Conservation (phyloP, 192 early-diverging fungal species). For the Allomyces macrogynus region DNA sequence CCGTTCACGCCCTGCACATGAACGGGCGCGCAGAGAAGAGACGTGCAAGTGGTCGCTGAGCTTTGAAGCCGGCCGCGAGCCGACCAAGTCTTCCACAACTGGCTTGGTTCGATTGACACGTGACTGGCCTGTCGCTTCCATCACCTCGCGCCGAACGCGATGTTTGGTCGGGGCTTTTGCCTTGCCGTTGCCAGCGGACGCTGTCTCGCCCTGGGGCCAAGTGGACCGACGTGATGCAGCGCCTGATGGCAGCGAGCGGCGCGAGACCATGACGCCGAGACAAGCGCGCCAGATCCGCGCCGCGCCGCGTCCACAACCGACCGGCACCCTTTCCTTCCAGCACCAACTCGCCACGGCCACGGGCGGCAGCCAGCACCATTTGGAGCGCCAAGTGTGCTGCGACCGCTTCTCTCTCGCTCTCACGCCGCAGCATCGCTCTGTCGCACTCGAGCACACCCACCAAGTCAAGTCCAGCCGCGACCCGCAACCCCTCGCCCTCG, state of each 20-base stretch:
- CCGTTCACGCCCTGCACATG: constrained; percentile 2
- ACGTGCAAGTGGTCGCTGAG: constrained; percentile 2
- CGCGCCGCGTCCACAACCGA: not conserved
- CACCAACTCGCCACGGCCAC: no score
- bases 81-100: not conserved
- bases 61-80: not conserved
- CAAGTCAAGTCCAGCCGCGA: no score
- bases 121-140: no score
- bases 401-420: not conserved
- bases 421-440: not conserved
- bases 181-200: no score
- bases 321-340: not conserved
- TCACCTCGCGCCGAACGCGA: no score
- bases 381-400: not conserved
- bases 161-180: no score
- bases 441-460: no score
- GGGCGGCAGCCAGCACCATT: not conserved
- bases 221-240: no score
- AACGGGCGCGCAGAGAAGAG: not conserved
- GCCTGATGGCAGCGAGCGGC: no score
- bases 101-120: not conserved
- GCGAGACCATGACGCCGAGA: constrained; percentile 1
- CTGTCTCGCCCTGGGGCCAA: no score
- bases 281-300: no score
- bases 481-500: not conserved